Percentiles rank a stretch among this genome's conserved stretches.
These are phyloP conservation scores for Suillus luteus DNA, from an alignment of 768 basidiomycete genomes.

Conservation along the genomic window DNA sequence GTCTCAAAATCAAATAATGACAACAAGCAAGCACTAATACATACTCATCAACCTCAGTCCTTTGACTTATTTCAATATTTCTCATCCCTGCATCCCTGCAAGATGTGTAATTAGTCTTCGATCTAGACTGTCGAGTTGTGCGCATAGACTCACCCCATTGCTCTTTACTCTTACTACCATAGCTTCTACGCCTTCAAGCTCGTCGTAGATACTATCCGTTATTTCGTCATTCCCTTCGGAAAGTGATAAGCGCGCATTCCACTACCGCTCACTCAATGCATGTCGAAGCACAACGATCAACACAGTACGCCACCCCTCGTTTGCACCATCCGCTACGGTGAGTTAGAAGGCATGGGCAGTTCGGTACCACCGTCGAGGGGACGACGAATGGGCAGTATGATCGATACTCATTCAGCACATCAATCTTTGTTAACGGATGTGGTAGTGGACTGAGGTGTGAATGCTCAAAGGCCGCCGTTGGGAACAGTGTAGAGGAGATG, in stretches of 20 bases:
- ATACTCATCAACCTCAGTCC: conserved; percentile 50
- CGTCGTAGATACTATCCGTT: conserved; percentile 23
- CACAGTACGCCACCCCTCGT: conserved; percentile 86
- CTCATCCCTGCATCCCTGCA: conserved; percentile 72
- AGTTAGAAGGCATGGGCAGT: conserved; percentile 36
- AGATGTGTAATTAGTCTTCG: conserved; percentile 17
- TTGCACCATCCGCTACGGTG: conserved; percentile 30
- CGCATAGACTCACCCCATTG: conserved; percentile 57
- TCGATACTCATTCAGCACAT: conserved; percentile 79
- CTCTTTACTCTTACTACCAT: conserved; percentile 80
- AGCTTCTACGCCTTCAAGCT: conserved; percentile 57
- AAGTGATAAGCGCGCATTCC: conserved; percentile 35
- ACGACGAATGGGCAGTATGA: conserved; percentile 87
- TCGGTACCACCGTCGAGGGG: conserved; percentile 64
- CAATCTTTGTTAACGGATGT: conserved; percentile 41
- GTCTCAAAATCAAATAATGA: no score
- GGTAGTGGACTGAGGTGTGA: conserved; percentile 37
- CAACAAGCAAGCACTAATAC: background rate
- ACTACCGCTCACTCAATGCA: conserved; percentile 60
- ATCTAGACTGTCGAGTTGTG: background rate
- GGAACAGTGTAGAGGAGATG: conserved; percentile 59
- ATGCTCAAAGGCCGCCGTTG: conserved; percentile 81
- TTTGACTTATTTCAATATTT: conserved; percentile 73
- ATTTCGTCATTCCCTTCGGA: conserved; percentile 32
- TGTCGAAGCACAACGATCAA: conserved; percentile 66